Percentiles rank a stretch among this genome's conserved stretches.
These are phyloP conservation scores for Yamagishiella unicocca DNA, from an alignment of 139 green algal genomes.

Conservation along the genomic window DNA sequence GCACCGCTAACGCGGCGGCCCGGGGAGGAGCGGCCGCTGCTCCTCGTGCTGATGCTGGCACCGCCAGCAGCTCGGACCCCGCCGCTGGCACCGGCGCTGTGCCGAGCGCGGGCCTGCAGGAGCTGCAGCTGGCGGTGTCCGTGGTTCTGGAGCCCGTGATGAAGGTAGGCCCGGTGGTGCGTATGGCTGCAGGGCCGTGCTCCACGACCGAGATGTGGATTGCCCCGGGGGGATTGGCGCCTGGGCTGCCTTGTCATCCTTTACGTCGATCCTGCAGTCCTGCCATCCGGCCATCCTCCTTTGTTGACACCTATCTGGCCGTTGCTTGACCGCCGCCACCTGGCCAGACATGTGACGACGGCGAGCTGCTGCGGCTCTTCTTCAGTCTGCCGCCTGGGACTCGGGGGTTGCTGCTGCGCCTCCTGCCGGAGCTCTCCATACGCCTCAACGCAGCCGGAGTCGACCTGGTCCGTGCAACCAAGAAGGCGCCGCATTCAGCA, in stretches of 20 bases:
- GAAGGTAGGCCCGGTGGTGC: not conserved
- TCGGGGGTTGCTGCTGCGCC: conserved; percentile 17
- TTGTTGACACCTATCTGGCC: too few relatives aligned
- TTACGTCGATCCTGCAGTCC: too few relatives aligned
- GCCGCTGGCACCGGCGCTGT: too few relatives aligned
- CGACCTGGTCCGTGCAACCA: conserved; percentile 7
- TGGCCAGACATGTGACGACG: not conserved
- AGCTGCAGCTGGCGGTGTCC: not conserved
- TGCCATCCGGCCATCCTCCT: too few relatives aligned
- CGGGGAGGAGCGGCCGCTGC: too few relatives aligned
- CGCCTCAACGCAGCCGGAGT: not conserved
- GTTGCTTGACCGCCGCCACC: too few relatives aligned
- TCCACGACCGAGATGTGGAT: too few relatives aligned
- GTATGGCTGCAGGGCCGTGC: too few relatives aligned
- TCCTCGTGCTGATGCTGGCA: too few relatives aligned
- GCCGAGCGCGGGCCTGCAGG: not conserved
- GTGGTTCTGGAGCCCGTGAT: not conserved
- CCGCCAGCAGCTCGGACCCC: too few relatives aligned
- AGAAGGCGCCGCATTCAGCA: not conserved
- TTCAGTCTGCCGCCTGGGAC: not conserved
- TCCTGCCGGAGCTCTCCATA: conserved; percentile 12
- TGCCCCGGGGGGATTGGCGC: not conserved
- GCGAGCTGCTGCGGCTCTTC: conserved; percentile 3
- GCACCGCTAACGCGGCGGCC: not conserved
- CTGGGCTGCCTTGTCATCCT: too few relatives aligned